phyloP scores from a whole-genome alignment of 129 eudicot genomes.

The Calendula officinalis region DNA sequence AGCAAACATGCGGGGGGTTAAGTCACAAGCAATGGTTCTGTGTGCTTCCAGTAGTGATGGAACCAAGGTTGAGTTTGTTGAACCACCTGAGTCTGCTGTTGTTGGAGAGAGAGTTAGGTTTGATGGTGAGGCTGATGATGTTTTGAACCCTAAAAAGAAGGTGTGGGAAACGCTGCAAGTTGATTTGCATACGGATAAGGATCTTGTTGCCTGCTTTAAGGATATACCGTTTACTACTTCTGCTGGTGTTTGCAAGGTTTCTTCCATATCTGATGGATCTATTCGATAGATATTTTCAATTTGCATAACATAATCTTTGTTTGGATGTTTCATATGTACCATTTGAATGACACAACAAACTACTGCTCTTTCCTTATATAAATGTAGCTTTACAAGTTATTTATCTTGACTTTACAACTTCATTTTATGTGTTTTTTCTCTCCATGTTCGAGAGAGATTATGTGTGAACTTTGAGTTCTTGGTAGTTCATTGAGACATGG shows the following conservation, averaged over 20 bases:
- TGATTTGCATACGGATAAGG: conserved; percentile 62
- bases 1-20: conserved; percentile 92
- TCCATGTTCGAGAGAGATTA: too few species aligned
- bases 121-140: conserved; percentile 71
- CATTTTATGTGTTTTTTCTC: not conserved
- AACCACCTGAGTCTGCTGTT: conserved; percentile 67
- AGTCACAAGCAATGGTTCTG: conserved; percentile 99
- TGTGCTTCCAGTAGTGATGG: conserved; percentile 72
- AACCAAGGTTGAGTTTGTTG: conserved; percentile 90
- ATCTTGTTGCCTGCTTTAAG: conserved; percentile 72
- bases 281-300: conserved; percentile 32
- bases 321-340: conserved; percentile 9
- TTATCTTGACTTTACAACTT: conserved; percentile 14
- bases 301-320: not conserved
- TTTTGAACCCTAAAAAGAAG: conserved; percentile 90
- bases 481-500: too few species aligned
- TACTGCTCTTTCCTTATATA: conserved; percentile 4
- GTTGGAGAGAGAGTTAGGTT: conserved; percentile 74
- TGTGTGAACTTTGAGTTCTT: too few species aligned
- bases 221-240: conserved; percentile 81
- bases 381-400: not conserved
- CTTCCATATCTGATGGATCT: conserved; percentile 59
- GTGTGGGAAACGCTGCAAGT: conserved; percentile 85
- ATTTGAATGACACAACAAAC: not conserved
- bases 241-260: conserved; percentile 82